Conservation (phyloP, 495 filamentous ascomycete genomes). For the Schizothecium vesticola region DNA sequence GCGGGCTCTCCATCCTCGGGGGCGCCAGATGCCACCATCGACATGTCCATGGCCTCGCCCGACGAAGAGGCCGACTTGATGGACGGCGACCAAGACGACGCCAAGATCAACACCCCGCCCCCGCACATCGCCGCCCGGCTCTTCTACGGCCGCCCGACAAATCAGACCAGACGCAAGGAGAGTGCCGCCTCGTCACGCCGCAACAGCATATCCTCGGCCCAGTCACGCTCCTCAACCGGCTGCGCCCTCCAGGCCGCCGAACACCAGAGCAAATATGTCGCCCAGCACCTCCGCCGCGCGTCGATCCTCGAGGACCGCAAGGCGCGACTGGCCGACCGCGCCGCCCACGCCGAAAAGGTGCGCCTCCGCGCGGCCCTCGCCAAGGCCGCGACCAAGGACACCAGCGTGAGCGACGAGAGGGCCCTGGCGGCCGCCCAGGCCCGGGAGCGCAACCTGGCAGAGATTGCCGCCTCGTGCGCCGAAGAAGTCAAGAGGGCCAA, state of each 20-base stretch:
- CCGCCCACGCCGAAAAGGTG: conserved; percentile 95
- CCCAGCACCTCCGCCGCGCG: conserved; percentile 83
- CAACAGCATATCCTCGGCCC: conserved; percentile 81
- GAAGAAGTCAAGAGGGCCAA: conserved; percentile 94
- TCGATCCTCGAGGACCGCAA: conserved; percentile 92
- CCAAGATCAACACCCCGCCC: conserved; percentile 58
- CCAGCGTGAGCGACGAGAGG: conserved; percentile 66
- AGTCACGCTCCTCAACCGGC: conserved; percentile 60
- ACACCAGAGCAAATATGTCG: conserved; percentile 76
- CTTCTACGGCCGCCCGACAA: conserved; percentile 61
- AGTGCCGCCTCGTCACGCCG: conserved; percentile 83
- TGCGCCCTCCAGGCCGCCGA: conserved; percentile 52
- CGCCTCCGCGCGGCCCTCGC: conserved; percentile 79
- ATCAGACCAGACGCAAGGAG: conserved; percentile 66
- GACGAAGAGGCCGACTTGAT: conserved; percentile 32
- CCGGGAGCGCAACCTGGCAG: conserved; percentile 83
- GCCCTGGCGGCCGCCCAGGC: conserved; percentile 87
- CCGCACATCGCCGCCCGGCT: conserved; percentile 75
- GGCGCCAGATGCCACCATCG: conserved; percentile 27
- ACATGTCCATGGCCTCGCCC: conserved; percentile 30
- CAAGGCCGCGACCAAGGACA: conserved; percentile 64
- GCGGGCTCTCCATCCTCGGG: conserved; percentile 31
- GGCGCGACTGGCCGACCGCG: conserved; percentile 85
- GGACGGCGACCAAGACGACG: conserved; percentile 23
- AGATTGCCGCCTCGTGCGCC: conserved; percentile 89